A percentile compares a stretch with the other conserved stretches of the same genome.
phyloP scores from a whole-genome alignment of 140 eudicot genomes.

The Ambrosia hybrid region DNA sequence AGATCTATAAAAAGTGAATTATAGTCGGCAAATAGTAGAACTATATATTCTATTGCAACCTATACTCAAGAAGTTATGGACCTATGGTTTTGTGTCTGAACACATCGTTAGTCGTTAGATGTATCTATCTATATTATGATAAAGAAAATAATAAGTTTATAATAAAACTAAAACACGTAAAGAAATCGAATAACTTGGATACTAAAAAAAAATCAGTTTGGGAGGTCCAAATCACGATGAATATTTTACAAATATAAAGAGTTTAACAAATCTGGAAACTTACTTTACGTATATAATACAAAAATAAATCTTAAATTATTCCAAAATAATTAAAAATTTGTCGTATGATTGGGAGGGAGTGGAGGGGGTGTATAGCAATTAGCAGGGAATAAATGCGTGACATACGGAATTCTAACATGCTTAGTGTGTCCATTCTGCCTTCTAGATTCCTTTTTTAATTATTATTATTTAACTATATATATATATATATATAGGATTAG shows the following conservation, averaged over 20 bases:
- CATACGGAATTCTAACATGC: constrained; percentile 21
- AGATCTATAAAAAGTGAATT: too few species aligned
- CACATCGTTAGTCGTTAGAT: too few species aligned
- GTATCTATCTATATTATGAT: too few species aligned
- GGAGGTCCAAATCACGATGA: neutral
- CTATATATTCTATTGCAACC: too few species aligned
- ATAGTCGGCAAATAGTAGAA: too few species aligned
- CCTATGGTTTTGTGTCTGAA: too few species aligned
- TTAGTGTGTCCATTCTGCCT: neutral
- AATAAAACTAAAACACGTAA: too few species aligned
- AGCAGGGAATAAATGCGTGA: constrained; percentile 35
- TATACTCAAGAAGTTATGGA: too few species aligned
- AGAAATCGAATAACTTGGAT: too few species aligned
- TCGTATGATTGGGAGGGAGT: too few species aligned
- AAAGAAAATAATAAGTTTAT: too few species aligned
- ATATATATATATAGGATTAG: too few species aligned
- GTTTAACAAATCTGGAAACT: neutral
- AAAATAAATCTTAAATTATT: neutral
- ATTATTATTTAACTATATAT: neutral
- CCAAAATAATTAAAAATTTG: neutral
- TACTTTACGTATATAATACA: neutral
- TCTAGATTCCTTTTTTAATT: neutral
- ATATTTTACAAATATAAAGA: neutral
- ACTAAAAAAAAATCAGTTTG: neutral
- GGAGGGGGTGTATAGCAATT: constrained; percentile 26